Conservation (phyloP, 331 rosid species). For the Pyracantha coccinea region DNA sequence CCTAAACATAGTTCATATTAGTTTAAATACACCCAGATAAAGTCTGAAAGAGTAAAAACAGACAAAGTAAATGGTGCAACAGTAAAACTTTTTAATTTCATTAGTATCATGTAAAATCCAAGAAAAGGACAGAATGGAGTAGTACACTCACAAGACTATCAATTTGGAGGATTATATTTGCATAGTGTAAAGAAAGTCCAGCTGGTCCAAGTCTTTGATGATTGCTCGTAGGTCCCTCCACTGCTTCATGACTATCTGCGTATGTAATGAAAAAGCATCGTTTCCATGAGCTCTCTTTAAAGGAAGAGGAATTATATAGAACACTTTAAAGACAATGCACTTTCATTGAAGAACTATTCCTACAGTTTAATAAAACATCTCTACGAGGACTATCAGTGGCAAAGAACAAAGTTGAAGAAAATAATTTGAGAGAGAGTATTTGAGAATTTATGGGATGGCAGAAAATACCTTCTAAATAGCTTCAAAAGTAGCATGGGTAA, state of each 20-base stretch:
- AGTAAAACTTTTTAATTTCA: not conserved
- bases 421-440: too few relatives aligned
- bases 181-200: constrained; percentile 83
- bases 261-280: constrained; percentile 15
- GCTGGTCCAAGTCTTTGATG: constrained; percentile 67
- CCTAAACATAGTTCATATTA: not conserved
- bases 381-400: too few relatives aligned
- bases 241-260: constrained; percentile 43
- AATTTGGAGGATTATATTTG: constrained; percentile 73
- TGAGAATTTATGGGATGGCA: too few relatives aligned
- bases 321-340: not conserved
- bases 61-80: not conserved
- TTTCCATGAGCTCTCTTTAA: not conserved
- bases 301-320: not conserved
- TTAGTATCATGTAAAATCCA: not conserved
- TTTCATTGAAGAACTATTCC: not conserved
- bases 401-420: too few relatives aligned
- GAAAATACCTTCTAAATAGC: too few relatives aligned
- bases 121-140: constrained; percentile 3
- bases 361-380: not conserved
- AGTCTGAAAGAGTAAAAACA: not conserved
- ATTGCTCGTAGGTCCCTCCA: constrained; percentile 24
- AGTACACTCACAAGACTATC: constrained; percentile 66
- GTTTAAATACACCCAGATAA: not conserved
- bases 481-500: too few relatives aligned